Evolutionary conservation across 2,329 filamentous ascomycete genomes (phyloP).

Genomic region (Calonectria ilicicola): DNA sequence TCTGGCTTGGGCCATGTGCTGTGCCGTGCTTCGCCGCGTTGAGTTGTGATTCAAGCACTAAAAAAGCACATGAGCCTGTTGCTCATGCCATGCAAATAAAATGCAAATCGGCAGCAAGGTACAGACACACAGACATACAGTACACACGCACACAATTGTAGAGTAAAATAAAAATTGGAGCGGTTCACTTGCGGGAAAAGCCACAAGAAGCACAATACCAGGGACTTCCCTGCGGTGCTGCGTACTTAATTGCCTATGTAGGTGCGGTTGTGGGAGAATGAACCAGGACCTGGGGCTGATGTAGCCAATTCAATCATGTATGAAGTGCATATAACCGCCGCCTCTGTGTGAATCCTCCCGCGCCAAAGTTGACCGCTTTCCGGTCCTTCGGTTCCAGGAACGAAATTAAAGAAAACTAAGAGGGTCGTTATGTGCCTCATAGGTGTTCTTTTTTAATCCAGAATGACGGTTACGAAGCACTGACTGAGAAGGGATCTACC

Average conservation of each 20-base stretch:
- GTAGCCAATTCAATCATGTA: constrained; percentile 4
- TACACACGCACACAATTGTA: background rate
- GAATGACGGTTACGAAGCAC: background rate
- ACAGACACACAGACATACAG: background rate
- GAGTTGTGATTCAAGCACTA: constrained; percentile 7
- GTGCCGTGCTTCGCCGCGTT: constrained; percentile 20
- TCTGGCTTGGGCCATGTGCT: constrained; percentile 18
- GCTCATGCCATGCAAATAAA: constrained; percentile 2
- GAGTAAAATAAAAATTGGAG: background rate
- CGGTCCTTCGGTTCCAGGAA: constrained; percentile 14
- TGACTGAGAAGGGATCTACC: constrained; percentile 8
- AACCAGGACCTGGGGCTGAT: constrained; percentile 24
- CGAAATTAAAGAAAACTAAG: constrained; percentile 1
- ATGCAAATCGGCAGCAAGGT: background rate
- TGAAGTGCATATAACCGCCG: constrained; percentile 11
- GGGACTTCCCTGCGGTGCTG: constrained; percentile 11
- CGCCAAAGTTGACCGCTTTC: constrained; percentile 12
- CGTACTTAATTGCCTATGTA: constrained; percentile 19
- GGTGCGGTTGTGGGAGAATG: constrained; percentile 14
- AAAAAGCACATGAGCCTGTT: background rate
- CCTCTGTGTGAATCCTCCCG: background rate
- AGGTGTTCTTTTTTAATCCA: background rate
- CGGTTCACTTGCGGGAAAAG: constrained; percentile 4
- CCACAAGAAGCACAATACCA: constrained; percentile 3
- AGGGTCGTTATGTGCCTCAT: constrained; percentile 20